Conservation (phyloP, 768 basidiomycete species). For the Psilocybe azurescens region DNA sequence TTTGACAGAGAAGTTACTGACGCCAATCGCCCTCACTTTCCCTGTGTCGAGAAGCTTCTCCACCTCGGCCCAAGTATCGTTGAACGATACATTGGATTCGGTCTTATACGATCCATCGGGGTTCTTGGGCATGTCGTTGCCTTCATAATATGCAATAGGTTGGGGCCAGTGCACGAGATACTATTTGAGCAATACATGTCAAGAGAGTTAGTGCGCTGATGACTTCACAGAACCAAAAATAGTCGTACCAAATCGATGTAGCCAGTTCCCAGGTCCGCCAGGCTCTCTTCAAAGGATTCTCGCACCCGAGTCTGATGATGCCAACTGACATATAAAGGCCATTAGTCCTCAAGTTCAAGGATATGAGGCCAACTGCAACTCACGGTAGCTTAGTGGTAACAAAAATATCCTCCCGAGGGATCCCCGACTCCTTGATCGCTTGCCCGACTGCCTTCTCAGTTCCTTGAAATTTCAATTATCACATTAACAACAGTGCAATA, state of each 20-base stretch:
- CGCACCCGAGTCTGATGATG: slow-evolving; percentile 43
- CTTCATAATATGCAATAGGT: slow-evolving; percentile 31
- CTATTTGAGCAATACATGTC: slow-evolving; percentile 25
- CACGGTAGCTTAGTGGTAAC: slow-evolving; percentile 55
- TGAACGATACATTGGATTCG: slow-evolving; percentile 38
- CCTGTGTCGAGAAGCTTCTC: slow-evolving; percentile 54
- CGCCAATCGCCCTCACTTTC: slow-evolving; percentile 56
- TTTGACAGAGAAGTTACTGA: slow-evolving; percentile 66
- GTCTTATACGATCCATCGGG: slow-evolving; percentile 40
- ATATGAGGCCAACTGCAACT: slow-evolving; percentile 9
- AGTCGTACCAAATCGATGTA: slow-evolving; percentile 54
- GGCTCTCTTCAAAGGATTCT: slow-evolving; percentile 45
- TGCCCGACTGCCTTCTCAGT: slow-evolving; percentile 49
- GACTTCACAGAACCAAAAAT: slow-evolving; percentile 1
- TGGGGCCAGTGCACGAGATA: slow-evolving; percentile 61
- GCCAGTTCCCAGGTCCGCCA: slow-evolving; percentile 43
- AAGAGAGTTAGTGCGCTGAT: not conserved
- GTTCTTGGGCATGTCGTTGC: slow-evolving; percentile 27
- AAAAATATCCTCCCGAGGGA: slow-evolving; percentile 53
- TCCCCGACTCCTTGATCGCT: slow-evolving; percentile 50
- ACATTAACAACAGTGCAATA: not conserved
- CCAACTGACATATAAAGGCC: slow-evolving; percentile 28
- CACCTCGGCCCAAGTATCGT: slow-evolving; percentile 54
- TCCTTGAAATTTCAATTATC: slow-evolving; percentile 3
- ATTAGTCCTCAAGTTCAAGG: not conserved